Percentiles rank a stretch among this genome's conserved stretches.
phyloP scores from a whole-genome alignment of 2,329 filamentous ascomycete species.

The Trichoderma semiorbis region DNA sequence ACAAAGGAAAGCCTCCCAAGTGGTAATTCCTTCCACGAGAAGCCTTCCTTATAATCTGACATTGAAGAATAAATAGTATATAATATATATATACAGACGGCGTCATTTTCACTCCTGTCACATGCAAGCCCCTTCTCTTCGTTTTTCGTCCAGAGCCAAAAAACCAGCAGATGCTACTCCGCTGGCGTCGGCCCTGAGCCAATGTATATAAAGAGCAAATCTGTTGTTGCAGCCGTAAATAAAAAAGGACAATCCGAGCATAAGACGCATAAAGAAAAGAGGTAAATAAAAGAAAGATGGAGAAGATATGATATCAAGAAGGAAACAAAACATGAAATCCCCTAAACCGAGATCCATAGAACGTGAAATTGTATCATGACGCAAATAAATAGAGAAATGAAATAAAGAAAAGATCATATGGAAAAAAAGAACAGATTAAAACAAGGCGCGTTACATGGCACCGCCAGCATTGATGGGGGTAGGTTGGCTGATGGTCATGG shows the following conservation, averaged over 20 bases:
- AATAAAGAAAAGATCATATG: conserved; percentile 13
- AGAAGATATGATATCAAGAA: conserved; percentile 14
- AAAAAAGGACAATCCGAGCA: conserved; percentile 13
- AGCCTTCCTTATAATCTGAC: background rate
- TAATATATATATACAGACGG: conserved; percentile 17
- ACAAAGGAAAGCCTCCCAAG: background rate
- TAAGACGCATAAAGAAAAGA: conserved; percentile 10
- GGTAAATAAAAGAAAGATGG: background rate
- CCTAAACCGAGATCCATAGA: conserved; percentile 24
- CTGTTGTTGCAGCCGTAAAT: conserved; percentile 26
- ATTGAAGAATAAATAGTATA: conserved; percentile 15
- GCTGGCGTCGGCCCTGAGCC: conserved; percentile 18
- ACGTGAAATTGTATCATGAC: conserved; percentile 19
- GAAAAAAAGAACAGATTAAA: background rate
- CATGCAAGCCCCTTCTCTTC: conserved; percentile 16
- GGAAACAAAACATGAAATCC: conserved; percentile 20
- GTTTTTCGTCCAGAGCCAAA: background rate
- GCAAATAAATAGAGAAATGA: conserved; percentile 23
- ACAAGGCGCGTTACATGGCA: conserved; percentile 38
- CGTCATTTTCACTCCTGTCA: conserved; percentile 14
- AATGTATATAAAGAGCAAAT: conserved; percentile 25
- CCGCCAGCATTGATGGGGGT: conserved; percentile 43
- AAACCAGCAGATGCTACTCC: background rate
- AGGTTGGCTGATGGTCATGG: conserved; percentile 60
- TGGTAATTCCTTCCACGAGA: background rate